Evolutionary conservation across 352 stramenopile genomes (phyloP).

Genomic region (Phytophthora rubi): DNA sequence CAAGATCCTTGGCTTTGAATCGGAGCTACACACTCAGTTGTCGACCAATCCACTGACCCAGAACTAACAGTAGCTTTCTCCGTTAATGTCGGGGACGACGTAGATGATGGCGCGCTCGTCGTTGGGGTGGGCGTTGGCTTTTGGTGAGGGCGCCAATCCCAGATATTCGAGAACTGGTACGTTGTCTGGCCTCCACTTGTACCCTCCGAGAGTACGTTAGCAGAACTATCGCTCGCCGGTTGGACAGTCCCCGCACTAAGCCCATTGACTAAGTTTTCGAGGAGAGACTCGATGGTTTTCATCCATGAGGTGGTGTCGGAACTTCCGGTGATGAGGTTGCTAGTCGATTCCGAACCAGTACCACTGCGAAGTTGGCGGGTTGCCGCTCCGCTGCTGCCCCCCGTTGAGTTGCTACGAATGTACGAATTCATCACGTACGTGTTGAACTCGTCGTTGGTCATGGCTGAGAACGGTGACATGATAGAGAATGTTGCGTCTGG

Average conservation of each 20-base stretch:
- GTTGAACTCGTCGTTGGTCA: conserved; percentile 56
- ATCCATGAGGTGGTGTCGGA: conserved; percentile 20
- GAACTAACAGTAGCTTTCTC: conserved; percentile 17
- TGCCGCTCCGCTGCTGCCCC: conserved; percentile 8
- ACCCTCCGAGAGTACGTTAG: conserved; percentile 15
- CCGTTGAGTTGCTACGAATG: conserved; percentile 34
- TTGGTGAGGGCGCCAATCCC: conserved; percentile 24
- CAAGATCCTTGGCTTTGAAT: conserved; percentile 97
- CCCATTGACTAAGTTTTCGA: conserved; percentile 17
- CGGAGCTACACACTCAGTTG: conserved; percentile 43
- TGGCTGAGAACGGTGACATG: conserved; percentile 54
- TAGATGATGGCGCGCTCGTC: conserved; percentile 18
- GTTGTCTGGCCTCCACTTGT: conserved; percentile 14
- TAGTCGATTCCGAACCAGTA: conserved; percentile 5
- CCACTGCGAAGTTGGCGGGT: conserved; percentile 27
- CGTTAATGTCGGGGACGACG: conserved; percentile 7
- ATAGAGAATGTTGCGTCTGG: conserved; percentile 59
- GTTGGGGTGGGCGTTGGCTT: conserved; percentile 13
- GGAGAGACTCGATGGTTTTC: conserved; percentile 14
- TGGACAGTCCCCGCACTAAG: conserved; percentile 16
- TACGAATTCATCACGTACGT: conserved; percentile 49
- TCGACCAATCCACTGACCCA: conserved; percentile 54
- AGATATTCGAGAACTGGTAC: conserved; percentile 37
- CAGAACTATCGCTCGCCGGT: conserved; percentile 20
- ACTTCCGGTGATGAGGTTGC: neutral